A percentile compares a stretch with the other conserved stretches of the same genome.
Conservation (phyloP, 2,329 filamentous ascomycete genomes). For the Fusarium sp. region DNA sequence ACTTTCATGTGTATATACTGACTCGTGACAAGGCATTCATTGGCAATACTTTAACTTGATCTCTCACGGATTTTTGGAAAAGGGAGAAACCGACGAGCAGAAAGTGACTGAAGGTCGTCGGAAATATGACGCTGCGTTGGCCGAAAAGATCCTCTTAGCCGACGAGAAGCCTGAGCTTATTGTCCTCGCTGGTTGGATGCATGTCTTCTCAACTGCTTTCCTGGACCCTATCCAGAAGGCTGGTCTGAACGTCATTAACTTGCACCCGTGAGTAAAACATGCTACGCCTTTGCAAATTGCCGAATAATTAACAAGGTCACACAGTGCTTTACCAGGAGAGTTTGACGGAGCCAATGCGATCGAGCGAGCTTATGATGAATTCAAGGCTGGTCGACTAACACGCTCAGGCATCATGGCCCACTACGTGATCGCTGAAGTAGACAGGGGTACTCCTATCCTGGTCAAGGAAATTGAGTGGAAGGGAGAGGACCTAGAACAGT, state of each 20-base stretch:
- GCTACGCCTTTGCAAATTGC: slow-evolving; percentile 44
- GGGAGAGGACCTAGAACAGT: slow-evolving; percentile 68
- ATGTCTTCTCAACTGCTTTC: slow-evolving; percentile 76
- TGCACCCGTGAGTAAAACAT: slow-evolving; percentile 79
- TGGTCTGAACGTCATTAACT: slow-evolving; percentile 77
- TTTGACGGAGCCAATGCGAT: slow-evolving; percentile 84
- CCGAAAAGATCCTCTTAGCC: slow-evolving; percentile 61
- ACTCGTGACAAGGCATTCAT: slow-evolving; percentile 56
- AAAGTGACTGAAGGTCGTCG: slow-evolving; percentile 63
- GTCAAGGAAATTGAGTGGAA: slow-evolving; percentile 72
- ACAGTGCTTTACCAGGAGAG: slow-evolving; percentile 57
- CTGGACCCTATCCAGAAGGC: slow-evolving; percentile 70
- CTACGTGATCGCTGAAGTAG: slow-evolving; percentile 81
- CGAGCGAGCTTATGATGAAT: slow-evolving; percentile 78
- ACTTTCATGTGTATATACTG: neutral
- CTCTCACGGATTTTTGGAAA: slow-evolving; percentile 67
- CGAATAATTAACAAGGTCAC: slow-evolving; percentile 48
- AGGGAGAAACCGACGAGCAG: slow-evolving; percentile 66
- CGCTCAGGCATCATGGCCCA: slow-evolving; percentile 91
- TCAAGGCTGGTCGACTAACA: slow-evolving; percentile 68
- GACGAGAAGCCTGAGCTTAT: slow-evolving; percentile 74
- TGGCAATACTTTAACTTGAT: slow-evolving; percentile 72
- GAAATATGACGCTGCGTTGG: slow-evolving; percentile 82
- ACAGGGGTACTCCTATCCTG: slow-evolving; percentile 78
- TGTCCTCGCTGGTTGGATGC: slow-evolving; percentile 88